Evolutionary conservation across 352 stramenopile species (phyloP).

Genomic region (Pilasporangium apinafurcum): DNA sequence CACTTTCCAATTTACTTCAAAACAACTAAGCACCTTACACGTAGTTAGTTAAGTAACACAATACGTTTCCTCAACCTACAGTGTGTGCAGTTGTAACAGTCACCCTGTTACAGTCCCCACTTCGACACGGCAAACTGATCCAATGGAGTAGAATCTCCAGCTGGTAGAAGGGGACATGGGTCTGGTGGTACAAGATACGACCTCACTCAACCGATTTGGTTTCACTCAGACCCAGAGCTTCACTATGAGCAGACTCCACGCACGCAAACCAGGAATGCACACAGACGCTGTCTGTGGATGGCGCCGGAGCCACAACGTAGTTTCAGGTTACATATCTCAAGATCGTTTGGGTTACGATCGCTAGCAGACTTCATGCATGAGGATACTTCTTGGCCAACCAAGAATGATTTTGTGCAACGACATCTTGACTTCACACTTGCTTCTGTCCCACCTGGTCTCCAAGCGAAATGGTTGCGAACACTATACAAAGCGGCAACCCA

Average conservation of each 20-base stretch:
- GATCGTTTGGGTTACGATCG: background rate
- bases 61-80: too few species aligned
- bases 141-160: too few species aligned
- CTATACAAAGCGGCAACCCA: background rate
- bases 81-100: too few species aligned
- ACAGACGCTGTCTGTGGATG: background rate
- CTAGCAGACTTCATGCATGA: background rate
- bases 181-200: too few species aligned
- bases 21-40: too few species aligned
- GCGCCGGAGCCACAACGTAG: background rate
- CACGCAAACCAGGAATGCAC: background rate
- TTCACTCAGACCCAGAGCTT: too few species aligned
- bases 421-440: background rate
- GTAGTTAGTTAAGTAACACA: too few species aligned
- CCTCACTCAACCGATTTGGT: too few species aligned
- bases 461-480: background rate
- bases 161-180: too few species aligned
- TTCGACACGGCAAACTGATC: too few species aligned
- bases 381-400: background rate
- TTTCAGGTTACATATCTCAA: background rate
- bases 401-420: background rate
- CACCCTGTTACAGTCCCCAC: too few species aligned
- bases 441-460: background rate
- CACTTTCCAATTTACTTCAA: too few species aligned
- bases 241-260: background rate